These are phyloP conservation scores for Lolium rigidum DNA, from an alignment of 176 grass and related monocot species.

Conservation along the genomic window DNA sequence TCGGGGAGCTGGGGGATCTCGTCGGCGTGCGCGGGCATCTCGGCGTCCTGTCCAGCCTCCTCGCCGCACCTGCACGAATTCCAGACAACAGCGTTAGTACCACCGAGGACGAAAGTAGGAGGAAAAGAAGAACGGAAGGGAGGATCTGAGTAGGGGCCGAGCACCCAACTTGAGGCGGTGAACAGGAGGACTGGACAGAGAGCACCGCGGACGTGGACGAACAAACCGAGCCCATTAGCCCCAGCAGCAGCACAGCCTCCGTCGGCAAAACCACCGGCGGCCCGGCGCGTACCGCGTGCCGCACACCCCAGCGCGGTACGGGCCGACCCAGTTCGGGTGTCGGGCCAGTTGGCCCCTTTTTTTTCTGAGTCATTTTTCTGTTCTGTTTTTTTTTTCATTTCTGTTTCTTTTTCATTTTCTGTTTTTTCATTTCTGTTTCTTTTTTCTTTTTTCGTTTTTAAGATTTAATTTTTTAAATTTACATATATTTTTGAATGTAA, in stretches of 20 bases:
- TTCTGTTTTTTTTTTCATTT: too few species aligned
- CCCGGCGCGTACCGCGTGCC: too few species aligned
- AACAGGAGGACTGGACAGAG: slow-evolving; percentile 3
- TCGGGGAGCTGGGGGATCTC: not conserved
- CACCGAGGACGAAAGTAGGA: not conserved
- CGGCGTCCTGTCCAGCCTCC: not conserved
- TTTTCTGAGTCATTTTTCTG: too few species aligned
- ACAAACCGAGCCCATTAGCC: not conserved
- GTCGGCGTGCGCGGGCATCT: not conserved
- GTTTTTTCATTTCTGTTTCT: too few species aligned
- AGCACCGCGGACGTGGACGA: not conserved
- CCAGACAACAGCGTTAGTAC: not conserved
- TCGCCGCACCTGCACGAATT: not conserved
- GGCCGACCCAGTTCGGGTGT: too few species aligned
- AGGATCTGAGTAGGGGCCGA: not conserved
- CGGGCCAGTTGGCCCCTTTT: too few species aligned
- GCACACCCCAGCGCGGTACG: too few species aligned
- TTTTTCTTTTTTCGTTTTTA: too few species aligned
- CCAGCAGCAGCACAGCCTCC: not conserved
- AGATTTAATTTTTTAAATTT: too few species aligned
- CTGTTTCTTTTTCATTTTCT: too few species aligned
- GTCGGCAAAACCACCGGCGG: not conserved
- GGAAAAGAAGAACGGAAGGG: not conserved
- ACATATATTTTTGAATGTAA: too few species aligned
- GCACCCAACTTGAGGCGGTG: not conserved